A percentile compares a stretch with the other conserved stretches of the same genome.
phyloP scores from a whole-genome alignment of 1,284 basidiomycete species.

The Ustilago esculenta region DNA sequence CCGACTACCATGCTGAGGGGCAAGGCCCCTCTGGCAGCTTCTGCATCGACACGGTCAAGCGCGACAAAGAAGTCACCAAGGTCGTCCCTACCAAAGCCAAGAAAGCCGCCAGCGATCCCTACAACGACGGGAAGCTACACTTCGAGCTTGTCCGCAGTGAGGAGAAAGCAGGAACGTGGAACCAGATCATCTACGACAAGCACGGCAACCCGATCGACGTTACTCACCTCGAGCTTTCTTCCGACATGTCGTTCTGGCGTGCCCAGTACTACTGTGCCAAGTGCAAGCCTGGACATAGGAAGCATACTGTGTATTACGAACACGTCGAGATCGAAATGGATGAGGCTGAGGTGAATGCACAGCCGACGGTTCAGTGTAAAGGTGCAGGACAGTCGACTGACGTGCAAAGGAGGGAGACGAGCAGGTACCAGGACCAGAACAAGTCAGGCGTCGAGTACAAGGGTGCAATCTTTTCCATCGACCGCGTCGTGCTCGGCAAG shows the following conservation, averaged over 20 bases:
- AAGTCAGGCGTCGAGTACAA: constrained; percentile 16
- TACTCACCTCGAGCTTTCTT: constrained; percentile 15
- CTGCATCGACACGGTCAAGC: constrained; percentile 42
- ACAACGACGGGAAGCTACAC: constrained; percentile 9
- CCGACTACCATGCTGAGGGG: background rate
- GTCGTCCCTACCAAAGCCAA: constrained; percentile 27
- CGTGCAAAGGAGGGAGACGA: constrained; percentile 21
- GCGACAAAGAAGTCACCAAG: constrained; percentile 31
- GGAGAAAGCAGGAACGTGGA: constrained; percentile 17
- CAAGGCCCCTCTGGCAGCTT: constrained; percentile 4
- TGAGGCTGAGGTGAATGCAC: background rate
- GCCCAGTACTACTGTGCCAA: constrained; percentile 35
- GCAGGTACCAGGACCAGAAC: constrained; percentile 22
- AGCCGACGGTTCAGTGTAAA: constrained; percentile 16
- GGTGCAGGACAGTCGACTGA: constrained; percentile 19
- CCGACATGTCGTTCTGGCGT: constrained; percentile 30
- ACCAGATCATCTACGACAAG: constrained; percentile 38
- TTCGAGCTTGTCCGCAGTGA: constrained; percentile 32
- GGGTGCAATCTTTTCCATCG: constrained; percentile 21
- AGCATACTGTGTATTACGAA: constrained; percentile 35
- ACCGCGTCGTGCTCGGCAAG: constrained; percentile 22
- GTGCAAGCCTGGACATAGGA: constrained; percentile 14
- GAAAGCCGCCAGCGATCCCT: background rate
- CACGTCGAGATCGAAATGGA: constrained; percentile 44
- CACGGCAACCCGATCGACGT: constrained; percentile 18